A percentile compares a stretch with the other conserved stretches of the same genome.
Evolutionary conservation across 2,329 filamentous ascomycete species (phyloP).

Genomic region (Penicillium freii): DNA sequence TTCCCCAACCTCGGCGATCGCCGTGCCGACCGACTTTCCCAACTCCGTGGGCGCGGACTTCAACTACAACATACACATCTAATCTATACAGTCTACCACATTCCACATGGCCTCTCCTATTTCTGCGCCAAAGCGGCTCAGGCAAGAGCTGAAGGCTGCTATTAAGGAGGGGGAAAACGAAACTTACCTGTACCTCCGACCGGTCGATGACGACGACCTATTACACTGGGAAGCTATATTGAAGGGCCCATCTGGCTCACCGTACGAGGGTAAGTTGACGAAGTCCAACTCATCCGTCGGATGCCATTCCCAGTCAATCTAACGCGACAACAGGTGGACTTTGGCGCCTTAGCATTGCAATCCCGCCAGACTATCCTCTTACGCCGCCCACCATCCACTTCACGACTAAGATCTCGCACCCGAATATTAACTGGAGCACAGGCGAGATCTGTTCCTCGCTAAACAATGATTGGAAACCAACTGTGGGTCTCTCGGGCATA

Average conservation of each 20-base stretch:
- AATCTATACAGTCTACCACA: slow-evolving; percentile 6
- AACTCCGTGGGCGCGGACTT: slow-evolving; percentile 1
- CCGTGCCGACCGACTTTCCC: slow-evolving; percentile 6
- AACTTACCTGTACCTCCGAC: slow-evolving; percentile 56
- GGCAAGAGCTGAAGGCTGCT: slow-evolving; percentile 61
- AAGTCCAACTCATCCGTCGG: background rate
- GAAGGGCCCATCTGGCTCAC: slow-evolving; percentile 57
- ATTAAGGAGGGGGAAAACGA: slow-evolving; percentile 46
- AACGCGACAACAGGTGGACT: slow-evolving; percentile 58
- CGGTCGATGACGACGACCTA: slow-evolving; percentile 56
- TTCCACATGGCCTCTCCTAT: slow-evolving; percentile 25
- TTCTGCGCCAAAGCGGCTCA: slow-evolving; percentile 47
- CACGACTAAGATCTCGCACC: slow-evolving; percentile 78
- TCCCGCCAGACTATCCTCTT: slow-evolving; percentile 77
- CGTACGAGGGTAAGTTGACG: slow-evolving; percentile 55
- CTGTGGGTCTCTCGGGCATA: slow-evolving; percentile 53
- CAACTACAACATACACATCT: background rate
- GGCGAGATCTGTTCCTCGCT: slow-evolving; percentile 70
- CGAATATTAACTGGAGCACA: slow-evolving; percentile 70
- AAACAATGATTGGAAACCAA: no score
- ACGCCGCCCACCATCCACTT: slow-evolving; percentile 76
- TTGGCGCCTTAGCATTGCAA: slow-evolving; percentile 76
- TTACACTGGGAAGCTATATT: slow-evolving; percentile 61
- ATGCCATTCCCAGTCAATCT: slow-evolving; percentile 1
- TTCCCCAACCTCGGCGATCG: slow-evolving; percentile 25